A percentile compares a stretch with the other conserved stretches of the same genome.
Evolutionary conservation across 441 rosid genomes (phyloP).

Genomic region (Mallotus japonicus): DNA sequence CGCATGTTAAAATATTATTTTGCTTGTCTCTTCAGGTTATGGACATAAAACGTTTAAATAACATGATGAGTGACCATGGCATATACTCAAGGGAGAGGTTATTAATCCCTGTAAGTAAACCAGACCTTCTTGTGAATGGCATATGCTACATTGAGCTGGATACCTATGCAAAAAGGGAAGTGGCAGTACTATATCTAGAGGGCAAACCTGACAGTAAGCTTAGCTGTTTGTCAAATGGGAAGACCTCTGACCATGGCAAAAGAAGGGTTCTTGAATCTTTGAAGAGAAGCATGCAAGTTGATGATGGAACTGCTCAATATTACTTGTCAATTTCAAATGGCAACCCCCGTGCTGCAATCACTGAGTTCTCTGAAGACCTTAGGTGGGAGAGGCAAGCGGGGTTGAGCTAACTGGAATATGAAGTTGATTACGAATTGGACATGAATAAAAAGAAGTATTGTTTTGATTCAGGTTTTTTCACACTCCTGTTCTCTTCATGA

Average conservation of each 20-base stretch:
- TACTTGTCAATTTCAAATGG: constrained; percentile 77
- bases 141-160: constrained; percentile 88
- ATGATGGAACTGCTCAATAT: constrained; percentile 82
- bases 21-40: constrained; percentile 49
- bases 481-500: background rate
- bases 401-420: constrained; percentile 29
- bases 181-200: constrained; percentile 72
- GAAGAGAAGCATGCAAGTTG: constrained; percentile 84
- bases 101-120: constrained; percentile 70
- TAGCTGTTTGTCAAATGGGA: constrained; percentile 28
- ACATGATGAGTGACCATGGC: constrained; percentile 94
- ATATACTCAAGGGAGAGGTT: constrained; percentile 86
- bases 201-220: constrained; percentile 48
- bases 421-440: background rate
- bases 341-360: constrained; percentile 73
- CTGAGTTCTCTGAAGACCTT: constrained; percentile 62
- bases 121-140: constrained; percentile 46
- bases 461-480: background rate
- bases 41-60: constrained; percentile 77
- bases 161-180: constrained; percentile 72
- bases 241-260: constrained; percentile 51
- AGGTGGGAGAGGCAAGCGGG: constrained; percentile 69
- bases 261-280: constrained; percentile 62
- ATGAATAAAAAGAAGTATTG: background rate
- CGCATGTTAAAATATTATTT: background rate